Evolutionary conservation across 331 rosid species (phyloP).

Genomic region (Arachis monticola): DNA sequence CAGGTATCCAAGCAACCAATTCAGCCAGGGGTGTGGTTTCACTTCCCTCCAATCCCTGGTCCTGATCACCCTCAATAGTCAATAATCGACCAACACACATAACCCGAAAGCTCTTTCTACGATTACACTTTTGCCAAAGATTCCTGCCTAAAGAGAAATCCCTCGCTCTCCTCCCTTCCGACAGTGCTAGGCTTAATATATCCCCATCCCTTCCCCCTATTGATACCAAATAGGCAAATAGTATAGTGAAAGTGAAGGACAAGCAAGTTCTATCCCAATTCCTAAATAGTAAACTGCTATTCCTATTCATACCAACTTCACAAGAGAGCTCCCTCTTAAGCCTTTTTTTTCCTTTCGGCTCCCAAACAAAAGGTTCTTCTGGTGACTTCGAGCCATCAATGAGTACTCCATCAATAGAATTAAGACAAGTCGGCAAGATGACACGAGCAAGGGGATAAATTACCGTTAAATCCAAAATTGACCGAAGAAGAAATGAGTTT

Average conservation of each 20-base stretch:
- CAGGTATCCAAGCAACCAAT: not conserved
- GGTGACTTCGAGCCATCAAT: not conserved
- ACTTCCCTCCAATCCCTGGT: not conserved
- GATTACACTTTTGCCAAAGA: not conserved
- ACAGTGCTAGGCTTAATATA: not conserved
- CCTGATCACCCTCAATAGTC: not conserved
- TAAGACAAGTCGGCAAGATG: slow-evolving; percentile 23
- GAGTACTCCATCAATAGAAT: slow-evolving; percentile 18
- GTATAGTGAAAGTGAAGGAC: not conserved
- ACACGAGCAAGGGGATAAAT: slow-evolving; percentile 24
- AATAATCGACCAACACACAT: not conserved
- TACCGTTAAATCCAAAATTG: not conserved
- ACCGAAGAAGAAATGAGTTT: not conserved
- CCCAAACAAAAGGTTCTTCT: not conserved
- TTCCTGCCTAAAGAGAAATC: not conserved
- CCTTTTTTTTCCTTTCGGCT: not conserved
- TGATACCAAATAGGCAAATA: not conserved
- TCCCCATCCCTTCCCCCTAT: not conserved
- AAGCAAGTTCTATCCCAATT: not conserved
- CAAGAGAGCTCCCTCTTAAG: not conserved
- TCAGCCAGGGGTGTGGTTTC: not conserved
- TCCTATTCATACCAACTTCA: not conserved
- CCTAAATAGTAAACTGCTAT: not conserved
- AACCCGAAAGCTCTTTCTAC: not conserved
- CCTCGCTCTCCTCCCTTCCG: not conserved